A percentile compares a stretch with the other conserved stretches of the same genome.
Evolutionary conservation across 352 stramenopile genomes (phyloP).

Genomic region (Nothophytophthora sp.): DNA sequence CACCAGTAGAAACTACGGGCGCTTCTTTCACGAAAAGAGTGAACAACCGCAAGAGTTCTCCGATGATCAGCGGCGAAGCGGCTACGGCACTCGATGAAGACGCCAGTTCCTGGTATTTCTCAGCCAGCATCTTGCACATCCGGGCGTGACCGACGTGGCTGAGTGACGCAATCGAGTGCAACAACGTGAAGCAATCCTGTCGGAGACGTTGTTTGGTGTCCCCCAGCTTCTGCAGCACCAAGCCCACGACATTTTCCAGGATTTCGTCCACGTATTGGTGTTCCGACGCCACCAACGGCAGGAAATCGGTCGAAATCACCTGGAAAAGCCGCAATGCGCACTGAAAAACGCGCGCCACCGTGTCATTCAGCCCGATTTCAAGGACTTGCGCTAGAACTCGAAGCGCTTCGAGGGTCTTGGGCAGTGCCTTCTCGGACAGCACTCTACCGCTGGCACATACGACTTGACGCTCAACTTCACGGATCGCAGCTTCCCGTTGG

Average conservation of each 20-base stretch:
- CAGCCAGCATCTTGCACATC: conserved; percentile 64
- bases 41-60: conserved; percentile 69
- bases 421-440: conserved; percentile 39
- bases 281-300: conserved; percentile 47
- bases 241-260: conserved; percentile 51
- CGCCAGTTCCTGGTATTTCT: conserved; percentile 52
- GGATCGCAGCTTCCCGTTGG: conserved; percentile 69
- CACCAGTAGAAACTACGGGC: neutral
- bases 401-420: conserved; percentile 61
- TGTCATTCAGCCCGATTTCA: conserved; percentile 74
- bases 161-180: conserved; percentile 63
- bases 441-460: conserved; percentile 49
- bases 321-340: conserved; percentile 75
- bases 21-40: conserved; percentile 57
- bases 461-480: conserved; percentile 73
- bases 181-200: conserved; percentile 67
- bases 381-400: conserved; percentile 58
- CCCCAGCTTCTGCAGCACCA: conserved; percentile 74
- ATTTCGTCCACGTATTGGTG: conserved; percentile 61
- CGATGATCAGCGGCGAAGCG: conserved; percentile 50
- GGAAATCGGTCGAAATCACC: conserved; percentile 68
- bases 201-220: conserved; percentile 79
- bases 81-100: conserved; percentile 29
- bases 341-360: conserved; percentile 77
- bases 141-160: conserved; percentile 58